Evolutionary conservation across 2,329 filamentous ascomycete genomes (phyloP), one percentile per base, ranked within the genome.

Genomic region (Arthroderma uncinatum): DNA sequence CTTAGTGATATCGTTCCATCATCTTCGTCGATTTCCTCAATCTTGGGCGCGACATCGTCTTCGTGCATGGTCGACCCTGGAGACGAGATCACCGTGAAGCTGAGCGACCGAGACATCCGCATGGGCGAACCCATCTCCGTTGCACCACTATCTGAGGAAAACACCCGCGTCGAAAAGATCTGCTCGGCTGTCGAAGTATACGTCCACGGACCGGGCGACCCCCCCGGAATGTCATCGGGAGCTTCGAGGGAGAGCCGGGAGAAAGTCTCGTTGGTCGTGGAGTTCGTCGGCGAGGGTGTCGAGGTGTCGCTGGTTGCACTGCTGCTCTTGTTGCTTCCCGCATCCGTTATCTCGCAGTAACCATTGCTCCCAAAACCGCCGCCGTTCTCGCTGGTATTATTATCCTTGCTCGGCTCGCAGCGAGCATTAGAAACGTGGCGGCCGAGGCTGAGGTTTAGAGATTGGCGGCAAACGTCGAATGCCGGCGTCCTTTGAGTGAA

Each of bases 1-100:
- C 65, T 64, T 42, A 66, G 64, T n/a, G 66, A 57, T 19, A 64
- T 59, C 59, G 70, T 68, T 58, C 70, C 67, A 4, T 70, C 70
- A 25, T 77, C 71, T 16, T 76, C 76, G 55, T 78, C 76, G 21
- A 77, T 61, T 66, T 81, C 78, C 66, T 82, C 79, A 42, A 80
- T 68, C 69, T 82, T 82, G 21, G 78, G 78, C 9, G 73, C 68
- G 37, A 79, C 67, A 28, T 74, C 69, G 57, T 70, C 64, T 57
- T 67, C 64, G 12, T 63, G 62, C 25, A 60, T 37, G 23, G 64
- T 59, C 2, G 61, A 28, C 30, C 63, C 60, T 30, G 60, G 62
- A 19, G 64, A 61, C 3, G 62, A 61, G 21, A 67, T 52, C 8
- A 68, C 61, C 40, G 63, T 63, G 47, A 70, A 68, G 44, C 64